Conservation (phyloP, 495 filamentous ascomycete species). For the Talaromyces trachyspermus region DNA sequence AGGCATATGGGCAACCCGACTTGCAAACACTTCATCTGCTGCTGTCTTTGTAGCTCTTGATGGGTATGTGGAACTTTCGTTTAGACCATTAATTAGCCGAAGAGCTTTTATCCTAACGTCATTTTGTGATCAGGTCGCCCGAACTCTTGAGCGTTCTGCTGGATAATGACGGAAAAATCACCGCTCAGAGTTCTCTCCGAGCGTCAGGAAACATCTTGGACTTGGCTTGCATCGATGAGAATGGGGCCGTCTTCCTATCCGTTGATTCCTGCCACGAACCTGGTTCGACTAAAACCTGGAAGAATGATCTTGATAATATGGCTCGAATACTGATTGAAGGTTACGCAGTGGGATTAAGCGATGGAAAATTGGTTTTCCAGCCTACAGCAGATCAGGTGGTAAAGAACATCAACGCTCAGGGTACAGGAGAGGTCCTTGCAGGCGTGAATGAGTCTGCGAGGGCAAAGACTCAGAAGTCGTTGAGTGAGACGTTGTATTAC, state of each 20-base stretch:
- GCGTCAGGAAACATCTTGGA: conserved; percentile 57
- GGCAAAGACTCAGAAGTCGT: conserved; percentile 20
- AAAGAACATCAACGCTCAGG: conserved; percentile 23
- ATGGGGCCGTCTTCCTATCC: conserved; percentile 43
- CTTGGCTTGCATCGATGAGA: conserved; percentile 27
- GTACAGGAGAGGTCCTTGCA: conserved; percentile 25
- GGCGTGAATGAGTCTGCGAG: conserved; percentile 18
- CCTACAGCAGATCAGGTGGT: conserved; percentile 16
- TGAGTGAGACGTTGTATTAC: conserved; percentile 56
- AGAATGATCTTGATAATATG: conserved; percentile 12
- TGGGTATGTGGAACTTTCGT: conserved; percentile 42
- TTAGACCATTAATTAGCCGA: not conserved
- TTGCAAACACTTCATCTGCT: conserved; percentile 10
- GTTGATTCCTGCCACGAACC: conserved; percentile 45
- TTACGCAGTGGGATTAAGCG: conserved; percentile 16
- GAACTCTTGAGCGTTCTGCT: conserved; percentile 53
- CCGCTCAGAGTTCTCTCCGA: conserved; percentile 36
- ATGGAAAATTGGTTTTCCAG: conserved; percentile 18
- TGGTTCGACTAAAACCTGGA: conserved; percentile 32
- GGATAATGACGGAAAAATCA: conserved; percentile 30
- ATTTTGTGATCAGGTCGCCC: conserved; percentile 41
- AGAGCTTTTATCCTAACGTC: conserved; percentile 16
- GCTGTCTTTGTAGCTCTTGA: conserved; percentile 58
- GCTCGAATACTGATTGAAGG: conserved; percentile 21
- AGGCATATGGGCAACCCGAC: conserved; percentile 30